Evolutionary conservation across 106 monocot species (phyloP), one percentile per base, ranked within the genome.

Genomic region (Phalaenopsis equestris): DNA sequence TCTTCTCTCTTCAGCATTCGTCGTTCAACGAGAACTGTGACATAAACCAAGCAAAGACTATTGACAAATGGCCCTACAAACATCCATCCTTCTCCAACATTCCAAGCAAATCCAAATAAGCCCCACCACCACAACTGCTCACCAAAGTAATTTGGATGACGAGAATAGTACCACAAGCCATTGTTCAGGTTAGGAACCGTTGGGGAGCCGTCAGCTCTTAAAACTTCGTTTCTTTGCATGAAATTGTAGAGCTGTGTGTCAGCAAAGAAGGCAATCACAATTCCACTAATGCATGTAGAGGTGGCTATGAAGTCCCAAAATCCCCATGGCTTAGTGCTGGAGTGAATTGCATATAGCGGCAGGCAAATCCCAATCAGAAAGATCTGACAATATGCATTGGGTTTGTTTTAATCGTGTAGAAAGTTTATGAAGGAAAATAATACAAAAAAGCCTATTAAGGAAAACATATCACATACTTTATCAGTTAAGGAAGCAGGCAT

Each of bases 111-210:
- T 8, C 92, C 30, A 37, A 76, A 89, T 73, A 98, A 79, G 8
- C 92, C 92, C 97, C 97, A 98, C 97, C 97, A 98, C 92, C 92
- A 98, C 52, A 98, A 78, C 89, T 98, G 97, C 75, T 98, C 97
- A 0, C 94, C 97, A 15, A 94, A 89, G 67, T 98, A 98, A 81
- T 98, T 98, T 11, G 97, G 97, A 72, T 98, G 97, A 47, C 97
- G 94, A 42, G 97, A 94, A 55, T 92, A 92, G 38, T 86, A 65
- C 97, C 97, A 98, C 16, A 98, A 61, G n/a, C 97, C 97, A 2
- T 65, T 79, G 39, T 94, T 92, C 46, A 98, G 92, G 68, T 85
- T 92, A 38, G 80, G 84, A 38, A 92, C 79, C 10, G 79, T 10
- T 19, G 90, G 79, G 3, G 38, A 81, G 19, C 90, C 89, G 38